Evolutionary conservation across 2,329 filamentous ascomycete genomes (phyloP).

Genomic region (Aspergillus sp.): DNA sequence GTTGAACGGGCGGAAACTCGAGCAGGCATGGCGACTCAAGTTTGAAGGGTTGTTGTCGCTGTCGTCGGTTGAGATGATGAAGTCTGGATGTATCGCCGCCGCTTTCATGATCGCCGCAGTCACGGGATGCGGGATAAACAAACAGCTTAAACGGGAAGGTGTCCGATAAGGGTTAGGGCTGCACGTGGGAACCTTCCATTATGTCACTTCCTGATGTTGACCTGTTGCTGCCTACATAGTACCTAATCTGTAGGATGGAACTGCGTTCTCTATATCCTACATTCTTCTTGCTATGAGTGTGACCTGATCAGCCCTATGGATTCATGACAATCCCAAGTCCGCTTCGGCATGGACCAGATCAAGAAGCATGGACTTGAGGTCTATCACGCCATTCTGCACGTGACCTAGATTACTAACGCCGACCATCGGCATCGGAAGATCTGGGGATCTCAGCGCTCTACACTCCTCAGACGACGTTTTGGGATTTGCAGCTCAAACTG

Average conservation of each 20-base stretch:
- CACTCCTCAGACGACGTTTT: constrained; percentile 5
- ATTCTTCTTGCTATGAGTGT: constrained; percentile 5
- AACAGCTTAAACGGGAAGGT: constrained; percentile 38
- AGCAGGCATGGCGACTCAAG: constrained; percentile 34
- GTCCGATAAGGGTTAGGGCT: constrained; percentile 33
- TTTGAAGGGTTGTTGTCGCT: constrained; percentile 2
- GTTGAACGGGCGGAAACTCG: constrained; percentile 40
- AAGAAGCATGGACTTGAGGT: background rate
- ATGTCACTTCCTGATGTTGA: too few relatives aligned
- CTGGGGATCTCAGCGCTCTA: constrained; percentile 2
- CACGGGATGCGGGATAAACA: constrained; percentile 34
- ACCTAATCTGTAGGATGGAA: too few relatives aligned
- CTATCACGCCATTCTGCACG: constrained; percentile 21
- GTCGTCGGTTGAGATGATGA: background rate
- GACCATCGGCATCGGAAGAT: constrained; percentile 20
- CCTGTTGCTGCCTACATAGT: too few relatives aligned
- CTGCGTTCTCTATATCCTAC: too few relatives aligned
- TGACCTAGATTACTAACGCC: constrained; percentile 23
- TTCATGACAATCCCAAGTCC: too few relatives aligned
- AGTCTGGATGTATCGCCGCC: background rate
- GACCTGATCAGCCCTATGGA: too few relatives aligned
- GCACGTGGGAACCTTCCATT: constrained; percentile 21
- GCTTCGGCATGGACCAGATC: too few relatives aligned
- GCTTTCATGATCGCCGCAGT: constrained; percentile 10
- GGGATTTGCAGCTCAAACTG: background rate